Base-by-base conservation (phyloP, 805 yeast species). In the Yamadazyma kitorensis region DNA sequence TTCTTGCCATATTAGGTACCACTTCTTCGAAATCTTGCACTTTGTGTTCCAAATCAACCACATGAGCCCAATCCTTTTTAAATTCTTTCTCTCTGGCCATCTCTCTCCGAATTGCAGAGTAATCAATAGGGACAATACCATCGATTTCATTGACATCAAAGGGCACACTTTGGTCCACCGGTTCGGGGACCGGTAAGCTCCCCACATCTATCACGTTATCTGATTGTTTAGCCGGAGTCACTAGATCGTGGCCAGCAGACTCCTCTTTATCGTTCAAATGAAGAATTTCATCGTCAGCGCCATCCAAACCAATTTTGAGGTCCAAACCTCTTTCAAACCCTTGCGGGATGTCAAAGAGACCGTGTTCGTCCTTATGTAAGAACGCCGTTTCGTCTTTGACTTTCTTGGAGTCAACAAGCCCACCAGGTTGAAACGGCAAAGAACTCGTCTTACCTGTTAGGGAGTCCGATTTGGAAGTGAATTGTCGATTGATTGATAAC, bases 391-490 rank as follows among this genome's bases (percentile, higher is more conserved):
- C 59, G 33, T 67, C 72, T 17, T 46, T 40, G n/a, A 42, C 40
- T 8, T 42, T 29, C 6, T 51, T 49, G 15, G 34, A 27, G 20
- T 55, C 49, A 19, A 49, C 55, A 25, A 70, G 54, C 2, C 98
- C 97, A 45, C 98, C 98, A 0, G 98, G 98, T 38, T 82, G 80
- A 53, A 93, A 93, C 0, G 98, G 98, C 49, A 91, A 60, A 48
- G 74, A 84, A 13, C 78, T 73, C 0, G 94, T 70, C 3, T 78
- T 68, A 0, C 98, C 98, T 29, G 70, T 65, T 3, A 86, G 61
- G 2, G 80, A 64, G 25, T 78, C 82, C n/a, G 65, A 65, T 43
- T 76, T 76, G 5, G 82, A 69, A 11, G 80, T 77, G 42, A 78
- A 74, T 34, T 79, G 74, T 43, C 98, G 70, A 19, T 75, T 78